Base-by-base conservation (phyloP, 2,329 filamentous ascomycete species). In the Ascochyta fabae region DNA sequence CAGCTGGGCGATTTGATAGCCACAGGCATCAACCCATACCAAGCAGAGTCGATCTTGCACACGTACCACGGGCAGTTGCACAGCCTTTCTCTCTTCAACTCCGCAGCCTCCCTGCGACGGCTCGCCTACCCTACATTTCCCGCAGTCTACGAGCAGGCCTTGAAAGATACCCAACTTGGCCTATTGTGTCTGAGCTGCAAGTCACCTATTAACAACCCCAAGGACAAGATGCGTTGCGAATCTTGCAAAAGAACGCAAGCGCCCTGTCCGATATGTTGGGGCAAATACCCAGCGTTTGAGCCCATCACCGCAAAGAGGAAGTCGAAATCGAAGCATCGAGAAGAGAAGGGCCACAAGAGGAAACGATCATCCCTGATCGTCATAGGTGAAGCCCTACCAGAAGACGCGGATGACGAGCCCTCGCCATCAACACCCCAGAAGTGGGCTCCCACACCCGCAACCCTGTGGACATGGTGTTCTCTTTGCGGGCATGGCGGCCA, bases 401-500 rank as follows among this genome's bases (percentile, higher is more conserved):
- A 58, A 41, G 61, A 23, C 56, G 71, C 47, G 26, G 56, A 62
- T 12, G 54, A 59, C 40, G 56, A 24, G 5, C 44, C 56, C 16
- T 74, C 58, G 55, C 73, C 62, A 53, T 66, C 48, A 27, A 54
- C 51, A 29, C 73, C 58, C 42, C 65, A 54, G 45, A 60, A 46
- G 10, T 64, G 58, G 60, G 63, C 33, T n/a, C 67, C 52, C 58
- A 60, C 70, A 53, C 59, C 65, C 43, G 63, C 73, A 38, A 68
- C 66, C 6, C 76, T 85, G 19, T 86, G 81, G 80, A 79, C 81
- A 5, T 82, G 80, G 76, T 88, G 86, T 68, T 78, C 85, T 63
- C 76, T 81, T 12, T 88, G 86, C 68, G 84, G 84, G 4, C 86
- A 88, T 62, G 80, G 82, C 35, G 84, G 82, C 2, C 86, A 88